A percentile compares a stretch with the other conserved stretches of the same genome.
These are phyloP conservation scores for Microstegium vimineum DNA, from an alignment of 176 grass and related monocot genomes.

Conservation along the genomic window DNA sequence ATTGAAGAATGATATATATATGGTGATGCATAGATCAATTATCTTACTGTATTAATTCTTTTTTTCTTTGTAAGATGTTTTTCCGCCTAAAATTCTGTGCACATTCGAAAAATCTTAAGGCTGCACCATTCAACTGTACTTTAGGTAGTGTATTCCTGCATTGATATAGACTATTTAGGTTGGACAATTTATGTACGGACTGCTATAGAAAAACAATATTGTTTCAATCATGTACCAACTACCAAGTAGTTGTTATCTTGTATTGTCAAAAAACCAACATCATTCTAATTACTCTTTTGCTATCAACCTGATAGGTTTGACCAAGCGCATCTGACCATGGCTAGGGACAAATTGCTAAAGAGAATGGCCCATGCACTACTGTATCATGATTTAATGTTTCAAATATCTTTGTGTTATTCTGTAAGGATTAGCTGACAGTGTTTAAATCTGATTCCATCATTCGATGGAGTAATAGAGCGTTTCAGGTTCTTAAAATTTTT, in stretches of 20 bases:
- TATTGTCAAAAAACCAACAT: neutral
- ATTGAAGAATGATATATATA: neutral
- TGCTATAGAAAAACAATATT: neutral
- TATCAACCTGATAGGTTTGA: slow-evolving; percentile 57
- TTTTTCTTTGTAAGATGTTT: neutral
- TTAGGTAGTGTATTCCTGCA: neutral
- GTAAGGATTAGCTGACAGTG: neutral
- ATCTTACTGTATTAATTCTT: neutral
- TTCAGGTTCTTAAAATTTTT: neutral
- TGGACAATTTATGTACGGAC: neutral
- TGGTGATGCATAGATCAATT: too few relatives aligned
- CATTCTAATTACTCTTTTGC: slow-evolving; percentile 32
- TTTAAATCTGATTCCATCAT: neutral
- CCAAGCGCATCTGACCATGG: slow-evolving; percentile 71
- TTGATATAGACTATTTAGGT: neutral
- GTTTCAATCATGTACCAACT: neutral
- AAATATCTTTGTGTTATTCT: neutral
- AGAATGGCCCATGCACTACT: slow-evolving; percentile 25
- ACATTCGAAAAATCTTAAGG: neutral
- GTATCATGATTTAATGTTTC: slow-evolving; percentile 23
- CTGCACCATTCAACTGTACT: neutral
- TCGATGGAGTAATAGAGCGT: neutral
- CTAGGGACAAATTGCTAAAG: slow-evolving; percentile 36
- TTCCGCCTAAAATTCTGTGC: neutral
- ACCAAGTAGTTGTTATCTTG: neutral